phyloP scores from a whole-genome alignment of 768 basidiomycete genomes.

The Hortiboletus flavorubellus region DNA sequence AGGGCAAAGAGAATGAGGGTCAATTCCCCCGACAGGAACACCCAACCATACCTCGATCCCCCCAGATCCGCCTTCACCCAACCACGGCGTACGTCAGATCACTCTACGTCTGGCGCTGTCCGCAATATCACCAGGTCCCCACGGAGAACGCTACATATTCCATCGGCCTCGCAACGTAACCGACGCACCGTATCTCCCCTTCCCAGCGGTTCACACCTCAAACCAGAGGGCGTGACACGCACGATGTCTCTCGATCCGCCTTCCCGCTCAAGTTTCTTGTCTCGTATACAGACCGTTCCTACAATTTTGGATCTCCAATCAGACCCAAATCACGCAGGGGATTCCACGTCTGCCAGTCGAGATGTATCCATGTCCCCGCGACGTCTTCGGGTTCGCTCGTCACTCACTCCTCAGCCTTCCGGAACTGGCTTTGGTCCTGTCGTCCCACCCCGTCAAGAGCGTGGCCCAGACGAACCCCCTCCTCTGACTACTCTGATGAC shows the following conservation, averaged over 20 bases:
- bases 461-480: slow-evolving; percentile 69
- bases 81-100: slow-evolving; percentile 19
- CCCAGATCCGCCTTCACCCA: slow-evolving; percentile 43
- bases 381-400: slow-evolving; percentile 56
- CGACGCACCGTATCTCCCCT: slow-evolving; percentile 44
- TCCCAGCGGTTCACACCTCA: slow-evolving; percentile 32
- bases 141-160: slow-evolving; percentile 30
- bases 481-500: slow-evolving; percentile 56
- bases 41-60: slow-evolving; percentile 51
- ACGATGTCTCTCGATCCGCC: slow-evolving; percentile 78
- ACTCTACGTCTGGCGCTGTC: slow-evolving; percentile 17
- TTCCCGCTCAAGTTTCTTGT: slow-evolving; percentile 21
- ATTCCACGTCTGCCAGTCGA: slow-evolving; percentile 30
- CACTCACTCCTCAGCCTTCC: slow-evolving; percentile 66
- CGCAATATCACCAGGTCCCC: slow-evolving; percentile 27
- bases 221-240: slow-evolving; percentile 40
- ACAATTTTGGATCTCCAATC: slow-evolving; percentile 35
- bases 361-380: slow-evolving; percentile 46
- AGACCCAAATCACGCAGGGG: slow-evolving; percentile 16
- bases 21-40: slow-evolving; percentile 43
- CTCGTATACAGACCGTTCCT: slow-evolving; percentile 26
- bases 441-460: slow-evolving; percentile 35
- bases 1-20: slow-evolving; percentile 53
- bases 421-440: slow-evolving; percentile 41
- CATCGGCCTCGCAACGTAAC: slow-evolving; percentile 30